Conservation (phyloP, 345 rosid genomes). For the Hibiscus syriacus region DNA sequence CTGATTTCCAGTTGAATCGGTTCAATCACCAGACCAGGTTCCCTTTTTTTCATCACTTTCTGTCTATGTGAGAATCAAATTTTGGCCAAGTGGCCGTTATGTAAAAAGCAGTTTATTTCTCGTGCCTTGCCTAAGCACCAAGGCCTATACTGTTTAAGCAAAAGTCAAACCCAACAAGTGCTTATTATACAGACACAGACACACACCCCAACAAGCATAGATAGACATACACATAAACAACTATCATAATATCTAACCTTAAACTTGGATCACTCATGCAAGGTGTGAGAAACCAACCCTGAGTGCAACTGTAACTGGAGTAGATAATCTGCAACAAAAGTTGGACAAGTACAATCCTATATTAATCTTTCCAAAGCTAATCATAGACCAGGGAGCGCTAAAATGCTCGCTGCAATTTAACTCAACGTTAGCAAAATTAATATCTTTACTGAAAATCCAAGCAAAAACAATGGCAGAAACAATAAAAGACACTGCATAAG, state of each 20-base stretch:
- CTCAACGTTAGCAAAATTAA: not conserved
- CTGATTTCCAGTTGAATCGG: not conserved
- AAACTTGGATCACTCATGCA: conserved; percentile 77
- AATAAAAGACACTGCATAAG: not conserved
- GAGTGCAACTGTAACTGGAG: conserved; percentile 86
- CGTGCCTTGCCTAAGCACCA: not conserved
- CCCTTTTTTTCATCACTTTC: not conserved
- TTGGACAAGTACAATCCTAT: not conserved
- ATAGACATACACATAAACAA: not conserved
- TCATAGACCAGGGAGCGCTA: too few species aligned
- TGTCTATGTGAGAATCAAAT: not conserved
- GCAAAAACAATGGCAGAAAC: not conserved
- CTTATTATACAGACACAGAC: not conserved
- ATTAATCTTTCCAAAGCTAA: too few species aligned
- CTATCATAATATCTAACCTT: conserved; percentile 43
- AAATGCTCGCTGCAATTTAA: too few species aligned
- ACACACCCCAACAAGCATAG: too few species aligned
- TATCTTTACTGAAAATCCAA: not conserved
- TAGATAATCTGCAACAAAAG: conserved; percentile 65
- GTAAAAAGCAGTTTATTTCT: not conserved
- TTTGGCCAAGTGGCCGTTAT: not conserved
- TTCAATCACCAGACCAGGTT: not conserved
- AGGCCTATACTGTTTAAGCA: not conserved
- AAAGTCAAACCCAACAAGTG: not conserved
- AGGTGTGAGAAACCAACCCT: conserved; percentile 97